Evolutionary conservation across 148 eudicot genomes (phyloP).

Genomic region (Rheum nobile): DNA sequence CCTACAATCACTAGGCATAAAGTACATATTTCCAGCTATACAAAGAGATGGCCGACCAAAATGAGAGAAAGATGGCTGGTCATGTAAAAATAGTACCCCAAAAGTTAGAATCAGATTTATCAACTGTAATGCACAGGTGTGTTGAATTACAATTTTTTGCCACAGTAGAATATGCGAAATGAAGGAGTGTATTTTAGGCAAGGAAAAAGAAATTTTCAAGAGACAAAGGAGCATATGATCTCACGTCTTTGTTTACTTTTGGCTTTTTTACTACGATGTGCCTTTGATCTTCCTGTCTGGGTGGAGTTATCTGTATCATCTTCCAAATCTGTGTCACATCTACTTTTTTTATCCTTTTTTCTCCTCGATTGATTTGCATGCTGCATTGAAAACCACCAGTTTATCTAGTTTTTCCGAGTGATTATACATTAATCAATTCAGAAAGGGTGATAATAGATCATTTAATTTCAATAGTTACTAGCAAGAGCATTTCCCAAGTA

Average conservation of each 20-base stretch:
- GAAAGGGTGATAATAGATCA: background rate
- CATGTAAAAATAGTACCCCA: background rate
- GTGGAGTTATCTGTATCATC: constrained; percentile 9
- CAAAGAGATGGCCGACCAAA: background rate
- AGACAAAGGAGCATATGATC: constrained; percentile 13
- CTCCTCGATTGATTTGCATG: constrained; percentile 10
- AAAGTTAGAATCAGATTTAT: background rate
- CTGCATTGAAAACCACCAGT: constrained; percentile 10
- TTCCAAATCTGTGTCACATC: constrained; percentile 13
- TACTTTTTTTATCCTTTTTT: constrained; percentile 9
- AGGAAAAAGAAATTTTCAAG: background rate
- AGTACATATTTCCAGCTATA: background rate
- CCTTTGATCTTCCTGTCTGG: constrained; percentile 20
- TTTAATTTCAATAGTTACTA: background rate
- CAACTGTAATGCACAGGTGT: background rate
- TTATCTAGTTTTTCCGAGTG: background rate
- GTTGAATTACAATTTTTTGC: background rate
- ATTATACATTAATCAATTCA: background rate
- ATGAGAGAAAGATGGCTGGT: background rate
- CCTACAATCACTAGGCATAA: background rate
- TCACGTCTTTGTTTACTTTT: constrained; percentile 55
- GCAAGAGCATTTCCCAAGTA: background rate
- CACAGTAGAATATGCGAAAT: background rate
- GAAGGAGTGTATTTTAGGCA: background rate
- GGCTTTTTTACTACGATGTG: constrained; percentile 26